Evolutionary conservation across 2,329 filamentous ascomycete genomes (phyloP), one percentile per base, ranked within the genome.

Genomic region (Microdochium bolleyi): DNA sequence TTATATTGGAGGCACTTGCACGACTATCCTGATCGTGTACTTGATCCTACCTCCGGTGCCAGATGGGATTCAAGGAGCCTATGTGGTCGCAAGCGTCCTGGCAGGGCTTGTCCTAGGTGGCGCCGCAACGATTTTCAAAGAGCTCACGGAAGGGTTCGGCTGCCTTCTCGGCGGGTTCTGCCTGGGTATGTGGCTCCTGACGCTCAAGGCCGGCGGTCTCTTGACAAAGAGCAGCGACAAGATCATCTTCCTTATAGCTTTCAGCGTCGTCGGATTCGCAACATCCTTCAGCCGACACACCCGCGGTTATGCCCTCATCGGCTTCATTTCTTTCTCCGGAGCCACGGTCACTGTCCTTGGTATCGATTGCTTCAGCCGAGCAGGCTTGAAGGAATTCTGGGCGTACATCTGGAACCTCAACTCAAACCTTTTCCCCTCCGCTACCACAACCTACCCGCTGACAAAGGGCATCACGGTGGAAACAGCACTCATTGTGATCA

Each of bases 311-410:
- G 86, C 84, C 1, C 72, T 95, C 49, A 92, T 96, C 37, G 74
- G 74, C 13, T 82, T 82, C 49, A 90, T 90, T 13, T 82, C 92
- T 0, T 95, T 96, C 64, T 79, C 83, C 3, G 92, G 92, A 8
- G 86, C 90, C 3, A 96, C 90, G 0, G 82, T 82, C 2, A 76
- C 87, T 1, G 80, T 95, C 14, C 70, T 97, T 2, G 92, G 92
- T 2, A 88, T 97, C 54, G 92, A 97, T 66, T 95, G 90, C 68
- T 95, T 92, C 61, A 92, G 85, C 62, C 78, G 84, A 56, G 90
- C 91, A n/a, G 92, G 92, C 0, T 73, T 95, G 61, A 96, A 96
- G 67, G 92, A 97, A 67, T 96, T 96, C 60, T 97, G 92, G 92
- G 79, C 89, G 5, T 97, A 95, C 66, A 77, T 95, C 37, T 97